Conservation (phyloP, 2,329 filamentous ascomycete species). For the Fusarium albosuccineum region DNA sequence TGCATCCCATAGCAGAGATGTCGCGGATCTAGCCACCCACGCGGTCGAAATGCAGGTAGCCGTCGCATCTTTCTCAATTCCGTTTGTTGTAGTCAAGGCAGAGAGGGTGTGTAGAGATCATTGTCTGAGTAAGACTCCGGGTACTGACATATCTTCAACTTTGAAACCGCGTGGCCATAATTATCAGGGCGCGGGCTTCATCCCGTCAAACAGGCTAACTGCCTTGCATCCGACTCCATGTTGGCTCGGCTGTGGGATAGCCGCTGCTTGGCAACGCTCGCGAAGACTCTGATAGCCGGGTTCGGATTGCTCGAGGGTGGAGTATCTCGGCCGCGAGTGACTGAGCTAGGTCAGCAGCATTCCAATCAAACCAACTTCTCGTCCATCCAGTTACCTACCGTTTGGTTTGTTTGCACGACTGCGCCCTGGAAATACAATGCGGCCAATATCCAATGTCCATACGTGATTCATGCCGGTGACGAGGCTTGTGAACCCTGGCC, state of each 20-base stretch:
- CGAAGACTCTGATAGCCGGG: conserved; percentile 4
- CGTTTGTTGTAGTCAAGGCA: neutral
- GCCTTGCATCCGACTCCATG: neutral
- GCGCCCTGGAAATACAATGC: neutral
- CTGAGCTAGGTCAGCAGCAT: neutral
- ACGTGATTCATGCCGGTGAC: conserved; percentile 28
- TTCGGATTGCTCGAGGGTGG: conserved; percentile 1
- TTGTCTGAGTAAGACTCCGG: too few species aligned
- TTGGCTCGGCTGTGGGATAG: neutral
- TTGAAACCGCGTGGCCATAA: neutral
- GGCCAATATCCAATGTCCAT: neutral
- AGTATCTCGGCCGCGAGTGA: neutral
- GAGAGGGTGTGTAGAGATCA: too few species aligned
- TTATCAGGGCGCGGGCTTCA: neutral
- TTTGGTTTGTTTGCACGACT: conserved; percentile 20
- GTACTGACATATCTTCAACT: too few species aligned
- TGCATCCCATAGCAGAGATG: conserved; percentile 9
- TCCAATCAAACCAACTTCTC: neutral
- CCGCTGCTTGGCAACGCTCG: conserved; percentile 5
- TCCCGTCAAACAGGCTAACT: neutral
- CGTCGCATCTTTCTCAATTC: conserved; percentile 6
- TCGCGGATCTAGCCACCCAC: conserved; percentile 36
- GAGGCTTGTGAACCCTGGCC: neutral
- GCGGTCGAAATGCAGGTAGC: conserved; percentile 30
- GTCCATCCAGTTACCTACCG: conserved; percentile 3